These are phyloP conservation scores for Prunus davidiana DNA, from an alignment of 306 rosid species.

Conservation along the genomic window DNA sequence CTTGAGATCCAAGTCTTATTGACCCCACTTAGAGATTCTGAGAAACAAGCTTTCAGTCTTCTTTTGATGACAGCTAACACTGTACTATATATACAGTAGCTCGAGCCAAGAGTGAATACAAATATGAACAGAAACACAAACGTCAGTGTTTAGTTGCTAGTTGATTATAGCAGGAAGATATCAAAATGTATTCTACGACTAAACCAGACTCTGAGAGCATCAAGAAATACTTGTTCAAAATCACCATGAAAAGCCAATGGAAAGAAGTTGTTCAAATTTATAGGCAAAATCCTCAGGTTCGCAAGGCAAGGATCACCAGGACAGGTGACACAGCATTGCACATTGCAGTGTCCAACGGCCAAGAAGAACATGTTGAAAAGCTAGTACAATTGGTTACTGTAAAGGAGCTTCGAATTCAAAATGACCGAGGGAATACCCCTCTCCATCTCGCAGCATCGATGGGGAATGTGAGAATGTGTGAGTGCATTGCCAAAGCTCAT, in stretches of 20 bases:
- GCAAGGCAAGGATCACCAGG: constrained; percentile 8
- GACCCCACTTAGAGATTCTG: no score
- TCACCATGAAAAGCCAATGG: constrained; percentile 42
- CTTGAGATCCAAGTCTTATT: no score
- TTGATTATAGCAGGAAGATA: neutral
- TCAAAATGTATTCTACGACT: neutral
- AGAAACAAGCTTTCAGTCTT: no score
- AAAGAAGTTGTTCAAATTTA: neutral
- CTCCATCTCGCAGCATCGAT: constrained; percentile 47
- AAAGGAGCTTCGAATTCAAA: neutral
- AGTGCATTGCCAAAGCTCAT: neutral
- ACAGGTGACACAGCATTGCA: constrained; percentile 45
- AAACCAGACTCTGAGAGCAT: neutral
- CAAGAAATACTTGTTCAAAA: constrained; percentile 1
- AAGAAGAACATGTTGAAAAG: neutral
- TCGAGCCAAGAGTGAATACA: no score
- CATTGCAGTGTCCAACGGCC: constrained; percentile 34
- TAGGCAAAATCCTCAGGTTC: neutral
- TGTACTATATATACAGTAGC: no score
- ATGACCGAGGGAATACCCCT: constrained; percentile 41
- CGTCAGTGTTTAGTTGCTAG: no score
- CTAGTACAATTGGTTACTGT: neutral
- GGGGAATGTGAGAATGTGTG: constrained; percentile 32
- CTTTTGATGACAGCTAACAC: no score
- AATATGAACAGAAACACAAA: no score